Evolutionary conservation across 1,284 basidiomycete species (phyloP).

Genomic region (Leucoagaricus sp.): DNA sequence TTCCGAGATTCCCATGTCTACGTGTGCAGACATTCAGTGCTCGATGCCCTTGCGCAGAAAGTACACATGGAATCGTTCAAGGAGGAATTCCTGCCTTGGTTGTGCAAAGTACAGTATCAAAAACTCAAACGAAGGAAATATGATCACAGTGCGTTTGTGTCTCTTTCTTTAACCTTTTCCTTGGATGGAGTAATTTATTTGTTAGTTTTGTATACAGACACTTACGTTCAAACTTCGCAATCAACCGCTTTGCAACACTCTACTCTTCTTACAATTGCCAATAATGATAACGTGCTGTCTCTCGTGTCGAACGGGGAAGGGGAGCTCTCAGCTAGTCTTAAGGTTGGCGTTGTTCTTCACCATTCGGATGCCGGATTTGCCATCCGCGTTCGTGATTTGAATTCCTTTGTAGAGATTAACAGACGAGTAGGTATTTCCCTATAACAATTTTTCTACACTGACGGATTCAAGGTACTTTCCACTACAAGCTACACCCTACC

Average conservation of each 20-base stretch:
- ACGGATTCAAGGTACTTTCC: conserved; percentile 48
- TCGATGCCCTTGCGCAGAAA: conserved; percentile 75
- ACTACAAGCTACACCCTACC: conserved; percentile 55
- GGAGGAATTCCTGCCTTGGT: conserved; percentile 89
- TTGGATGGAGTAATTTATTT: no score
- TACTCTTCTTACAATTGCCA: conserved; percentile 38
- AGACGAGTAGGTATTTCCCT: conserved; percentile 51
- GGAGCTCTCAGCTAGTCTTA: conserved; percentile 45
- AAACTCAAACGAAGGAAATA: conserved; percentile 60
- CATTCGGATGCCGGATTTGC: conserved; percentile 59
- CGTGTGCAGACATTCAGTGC: conserved; percentile 74
- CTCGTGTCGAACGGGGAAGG: conserved; percentile 41
- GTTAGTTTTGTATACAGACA: conserved; percentile 42
- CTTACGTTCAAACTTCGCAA: conserved; percentile 41
- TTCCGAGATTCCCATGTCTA: conserved; percentile 91
- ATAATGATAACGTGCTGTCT: conserved; percentile 36
- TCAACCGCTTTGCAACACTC: conserved; percentile 58
- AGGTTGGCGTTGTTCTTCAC: conserved; percentile 64
- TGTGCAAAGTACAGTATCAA: conserved; percentile 83
- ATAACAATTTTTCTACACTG: not conserved
- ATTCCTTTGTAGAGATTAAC: conserved; percentile 83
- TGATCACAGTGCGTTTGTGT: conserved; percentile 41
- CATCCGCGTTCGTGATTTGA: conserved; percentile 82
- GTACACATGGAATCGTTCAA: conserved; percentile 74
- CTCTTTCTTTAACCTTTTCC: not conserved